Base-by-base conservation (phyloP, 768 basidiomycete genomes). In the Kondoa subrosea region DNA sequence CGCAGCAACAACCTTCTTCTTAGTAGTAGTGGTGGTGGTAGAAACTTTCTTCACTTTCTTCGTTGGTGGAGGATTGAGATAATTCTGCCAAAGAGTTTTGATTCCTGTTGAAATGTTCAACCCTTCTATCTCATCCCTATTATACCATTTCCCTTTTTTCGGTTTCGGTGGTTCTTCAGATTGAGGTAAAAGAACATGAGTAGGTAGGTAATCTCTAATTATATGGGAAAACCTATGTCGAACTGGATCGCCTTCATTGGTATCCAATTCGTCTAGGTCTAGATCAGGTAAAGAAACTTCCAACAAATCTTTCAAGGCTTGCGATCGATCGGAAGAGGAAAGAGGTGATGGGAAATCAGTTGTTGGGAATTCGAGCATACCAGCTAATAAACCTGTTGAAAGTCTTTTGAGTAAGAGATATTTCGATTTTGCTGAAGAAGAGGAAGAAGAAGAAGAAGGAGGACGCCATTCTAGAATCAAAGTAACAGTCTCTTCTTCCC, bases 311-410 rank as follows among this genome's bases (percentile, higher is more conserved):
- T 65, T 15, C 12, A 65, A 31, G 1, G 64, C 30, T 66, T 59
- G 27, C 3, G 40, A 25, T 2, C 68, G 67, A n/a, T 27, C 8
- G 1, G 29, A 4, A 16, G 69, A 4, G 12, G 25, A 27, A 26
- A 29, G 31, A 4, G 60, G 40, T 21, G 61, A 58, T 26, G 59
- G 34, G 21, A 87, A 80, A 75, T 86, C 80, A 66, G 82, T 75
- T 50, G 87, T 83, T 66, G 90, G 88, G 78, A 91, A 91, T 74
- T 96, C 91, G 75, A 86, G 85, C 56, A 96, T 79, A 12, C 92
- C 90, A 25, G 89, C 92, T 65, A 96, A 80, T 59, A 96, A 85
- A 27, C 92, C 92, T 75, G 82, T 83, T 75, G 90, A 84, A 25
- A 91, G 91, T 71, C 92, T 80, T 74, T 86, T 85, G 68, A 87